A percentile compares a stretch with the other conserved stretches of the same genome.
These are phyloP conservation scores for Carex myosuroides DNA, from an alignment of 176 grass and related monocot species.

Conservation along the genomic window DNA sequence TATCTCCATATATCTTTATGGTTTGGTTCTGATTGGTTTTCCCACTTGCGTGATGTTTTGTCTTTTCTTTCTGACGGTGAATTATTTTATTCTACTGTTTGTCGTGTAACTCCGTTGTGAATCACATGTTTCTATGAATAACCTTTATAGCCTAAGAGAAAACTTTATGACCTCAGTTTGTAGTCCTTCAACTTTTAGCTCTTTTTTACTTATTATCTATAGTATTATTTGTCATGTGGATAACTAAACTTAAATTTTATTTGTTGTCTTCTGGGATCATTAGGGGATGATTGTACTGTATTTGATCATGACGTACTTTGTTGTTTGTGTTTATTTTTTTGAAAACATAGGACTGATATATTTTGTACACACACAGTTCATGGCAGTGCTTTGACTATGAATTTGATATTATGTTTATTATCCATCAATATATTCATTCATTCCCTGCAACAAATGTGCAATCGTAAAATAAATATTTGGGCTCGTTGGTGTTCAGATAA, in stretches of 20 bases:
- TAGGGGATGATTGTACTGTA: not conserved
- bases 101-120: not conserved
- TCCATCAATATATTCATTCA: not conserved
- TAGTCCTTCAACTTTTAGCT: not conserved
- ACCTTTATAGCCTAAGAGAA: not conserved
- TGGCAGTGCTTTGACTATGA: not conserved
- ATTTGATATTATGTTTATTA: not conserved
- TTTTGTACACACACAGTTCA: not conserved
- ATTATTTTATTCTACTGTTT: not conserved
- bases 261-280: not conserved
- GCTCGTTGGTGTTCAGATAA: not conserved
- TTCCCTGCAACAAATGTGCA: not conserved
- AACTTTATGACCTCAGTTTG: not conserved
- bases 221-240: no score
- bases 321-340: not conserved
- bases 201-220: not conserved
- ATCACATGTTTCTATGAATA: not conserved
- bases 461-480: not conserved
- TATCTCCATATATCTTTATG: constrained; percentile 16
- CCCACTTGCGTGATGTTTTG: not conserved
- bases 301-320: not conserved
- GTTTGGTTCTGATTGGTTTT: constrained; percentile 12
- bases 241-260: not conserved
- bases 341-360: not conserved
- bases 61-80: not conserved